Evolutionary conservation across 768 basidiomycete species (phyloP).

Genomic region (Crepidotus variabilis): DNA sequence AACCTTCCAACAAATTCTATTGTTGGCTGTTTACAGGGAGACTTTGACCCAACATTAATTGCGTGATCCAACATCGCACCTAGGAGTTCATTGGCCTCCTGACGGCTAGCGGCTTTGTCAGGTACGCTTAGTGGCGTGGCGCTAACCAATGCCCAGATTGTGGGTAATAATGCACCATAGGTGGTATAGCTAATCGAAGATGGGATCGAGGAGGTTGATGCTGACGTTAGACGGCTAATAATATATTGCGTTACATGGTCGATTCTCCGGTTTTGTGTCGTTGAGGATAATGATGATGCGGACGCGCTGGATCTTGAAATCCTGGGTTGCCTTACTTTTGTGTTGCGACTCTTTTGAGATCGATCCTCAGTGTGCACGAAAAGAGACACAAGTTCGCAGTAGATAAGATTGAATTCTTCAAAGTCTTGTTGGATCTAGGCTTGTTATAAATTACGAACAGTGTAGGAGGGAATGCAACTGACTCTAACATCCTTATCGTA

Average conservation of each 20-base stretch:
- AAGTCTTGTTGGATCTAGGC: constrained; percentile 61
- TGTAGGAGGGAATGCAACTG: constrained; percentile 1
- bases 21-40: constrained; percentile 60
- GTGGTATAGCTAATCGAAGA: constrained; percentile 49
- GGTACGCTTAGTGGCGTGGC: constrained; percentile 20
- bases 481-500: constrained; percentile 59
- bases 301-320: not conserved
- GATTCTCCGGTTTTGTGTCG: constrained; percentile 33
- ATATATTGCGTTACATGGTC: constrained; percentile 55
- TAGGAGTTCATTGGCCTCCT: constrained; percentile 33
- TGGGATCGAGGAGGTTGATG: constrained; percentile 38
- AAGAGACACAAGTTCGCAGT: constrained; percentile 73
- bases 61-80: constrained; percentile 66
- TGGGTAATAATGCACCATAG: constrained; percentile 71
- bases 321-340: not conserved
- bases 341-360: constrained; percentile 5
- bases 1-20: constrained; percentile 75
- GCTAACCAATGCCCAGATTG: constrained; percentile 73
- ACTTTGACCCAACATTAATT: constrained; percentile 50
- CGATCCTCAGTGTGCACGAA: constrained; percentile 38
- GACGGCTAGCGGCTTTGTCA: constrained; percentile 7
- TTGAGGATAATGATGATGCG: constrained; percentile 9
- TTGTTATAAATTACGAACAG: constrained; percentile 6
- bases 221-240: constrained; percentile 47
- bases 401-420: constrained; percentile 71